Base-by-base conservation (phyloP, 1,284 basidiomycete species). In the Naganishia cerealis region DNA sequence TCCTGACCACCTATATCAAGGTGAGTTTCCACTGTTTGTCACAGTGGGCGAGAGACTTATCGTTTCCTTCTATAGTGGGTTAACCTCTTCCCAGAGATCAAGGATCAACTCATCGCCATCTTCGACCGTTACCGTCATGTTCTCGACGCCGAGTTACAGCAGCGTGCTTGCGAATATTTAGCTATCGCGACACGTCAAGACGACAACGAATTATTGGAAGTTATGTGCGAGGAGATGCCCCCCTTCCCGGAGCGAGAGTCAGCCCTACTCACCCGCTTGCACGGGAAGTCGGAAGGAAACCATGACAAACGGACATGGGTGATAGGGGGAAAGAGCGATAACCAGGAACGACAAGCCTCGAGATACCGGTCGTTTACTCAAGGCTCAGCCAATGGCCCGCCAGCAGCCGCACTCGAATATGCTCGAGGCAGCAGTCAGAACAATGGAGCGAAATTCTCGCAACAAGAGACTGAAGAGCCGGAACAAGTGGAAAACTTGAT, bases 61-160 rank as follows among this genome's bases (percentile, higher is more conserved):
- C 33, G 21, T 39, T 26, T 24, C 24, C 12, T 24, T 21, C 4
- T 3, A 50, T 62, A 77, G 77, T 81, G 81, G 81, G 91, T 97
- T 71, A 99, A 99, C 79, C 89, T 99, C 65, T 99, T 99, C 82
- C 96, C 96, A 8, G 96, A 99, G 81, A 97, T 99, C 81, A 94
- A 95, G 73, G 86, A 89, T 26, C 93, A 96, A 76, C 86, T 99
- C 26, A 78, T 97, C 75, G 91, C 90, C 79, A 92, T 99, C 71
- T 95, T 99, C 76, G 93, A 97, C 74, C 90, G 93, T n/a, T 99
- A 97, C 80, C 88, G 92, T 24, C 92, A 96, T 76, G 92, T 98
- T 42, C 87, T 99, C n/a, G 95, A 99, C 78, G 89, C 94, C 24
- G 96, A 99, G 77, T 85, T 99, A 5, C 96, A 99, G 80, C 96